Percentiles rank a stretch among this genome's conserved stretches.
Conservation (phyloP, 225 moss, liverwort and hornwort genomes). For the Physcomitrellopsis africana region DNA sequence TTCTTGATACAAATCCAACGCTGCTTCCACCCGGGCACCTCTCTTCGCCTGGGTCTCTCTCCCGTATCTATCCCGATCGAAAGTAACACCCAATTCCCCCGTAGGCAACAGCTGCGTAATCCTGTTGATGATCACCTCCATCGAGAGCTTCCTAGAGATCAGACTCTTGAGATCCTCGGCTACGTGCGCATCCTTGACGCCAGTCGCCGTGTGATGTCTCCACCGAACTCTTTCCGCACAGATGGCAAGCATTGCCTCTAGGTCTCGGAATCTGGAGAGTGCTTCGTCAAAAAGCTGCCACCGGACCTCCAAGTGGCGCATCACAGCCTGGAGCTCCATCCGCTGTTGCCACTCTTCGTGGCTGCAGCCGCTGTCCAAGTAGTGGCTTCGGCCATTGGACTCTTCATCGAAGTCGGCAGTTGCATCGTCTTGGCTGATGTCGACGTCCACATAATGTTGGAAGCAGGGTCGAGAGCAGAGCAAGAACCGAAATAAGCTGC, state of each 20-base stretch:
- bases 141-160: slow-evolving; percentile 50
- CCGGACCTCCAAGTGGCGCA: slow-evolving; percentile 83
- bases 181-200: slow-evolving; percentile 40
- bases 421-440: slow-evolving; percentile 45
- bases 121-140: slow-evolving; percentile 52
- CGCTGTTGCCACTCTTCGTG: slow-evolving; percentile 29
- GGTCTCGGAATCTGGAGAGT: slow-evolving; percentile 79
- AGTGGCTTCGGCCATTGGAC: slow-evolving; percentile 5
- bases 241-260: slow-evolving; percentile 92
- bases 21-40: slow-evolving; percentile 27
- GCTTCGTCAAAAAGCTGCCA: slow-evolving; percentile 97
- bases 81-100: slow-evolving; percentile 34
- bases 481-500: slow-evolving; percentile 62
- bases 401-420: slow-evolving; percentile 21
- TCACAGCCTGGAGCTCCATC: slow-evolving; percentile 64
- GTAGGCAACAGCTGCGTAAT: slow-evolving; percentile 39
- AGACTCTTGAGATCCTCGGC: slow-evolving; percentile 46
- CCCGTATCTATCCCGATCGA: slow-evolving; percentile 34
- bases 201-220: slow-evolving; percentile 38
- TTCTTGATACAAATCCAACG: slow-evolving; percentile 44
- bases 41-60: slow-evolving; percentile 24
- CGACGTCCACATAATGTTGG: slow-evolving; percentile 52
- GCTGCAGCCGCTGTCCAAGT: slow-evolving; percentile 30
- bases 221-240: slow-evolving; percentile 56
- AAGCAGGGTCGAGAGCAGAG: slow-evolving; percentile 65